Percentiles rank a stretch among this genome's conserved stretches.
phyloP scores from a whole-genome alignment of 2,329 filamentous ascomycete genomes.

The Lasiodiplodia sp. region DNA sequence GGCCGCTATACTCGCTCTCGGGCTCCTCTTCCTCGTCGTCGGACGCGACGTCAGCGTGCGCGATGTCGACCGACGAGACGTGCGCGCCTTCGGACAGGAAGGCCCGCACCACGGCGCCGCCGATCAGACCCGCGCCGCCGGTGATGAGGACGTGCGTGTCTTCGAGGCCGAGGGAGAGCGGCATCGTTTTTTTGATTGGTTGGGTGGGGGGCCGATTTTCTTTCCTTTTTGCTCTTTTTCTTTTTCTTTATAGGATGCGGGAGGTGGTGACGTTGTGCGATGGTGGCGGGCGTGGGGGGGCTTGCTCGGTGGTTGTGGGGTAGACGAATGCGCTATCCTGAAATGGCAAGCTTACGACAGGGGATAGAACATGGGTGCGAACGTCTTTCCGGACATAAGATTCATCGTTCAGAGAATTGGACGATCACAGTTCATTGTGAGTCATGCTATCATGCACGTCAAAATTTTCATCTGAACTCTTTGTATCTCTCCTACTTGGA shows the following conservation, averaged over 20 bases:
- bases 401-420: neutral
- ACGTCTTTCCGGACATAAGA: neutral
- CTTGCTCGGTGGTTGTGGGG: neutral
- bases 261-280: neutral
- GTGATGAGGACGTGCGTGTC: conserved; percentile 51
- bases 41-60: conserved; percentile 16
- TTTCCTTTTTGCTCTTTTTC: neutral
- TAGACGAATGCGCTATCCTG: neutral
- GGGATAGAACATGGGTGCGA: neutral
- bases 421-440: neutral
- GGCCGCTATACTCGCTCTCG: neutral
- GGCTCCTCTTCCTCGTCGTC: neutral
- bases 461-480: neutral
- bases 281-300: neutral
- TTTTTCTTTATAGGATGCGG: neutral
- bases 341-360: conserved; percentile 14
- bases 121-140: conserved; percentile 58
- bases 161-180: conserved; percentile 45
- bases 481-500: no score
- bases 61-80: conserved; percentile 50
- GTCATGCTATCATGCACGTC: neutral
- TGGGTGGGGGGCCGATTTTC: neutral
- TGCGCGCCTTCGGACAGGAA: conserved; percentile 49
- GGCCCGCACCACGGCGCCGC: conserved; percentile 48
- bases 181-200: conserved; percentile 6